Evolutionary conservation across 345 rosid genomes (phyloP).

Genomic region (Litchi chinensis): DNA sequence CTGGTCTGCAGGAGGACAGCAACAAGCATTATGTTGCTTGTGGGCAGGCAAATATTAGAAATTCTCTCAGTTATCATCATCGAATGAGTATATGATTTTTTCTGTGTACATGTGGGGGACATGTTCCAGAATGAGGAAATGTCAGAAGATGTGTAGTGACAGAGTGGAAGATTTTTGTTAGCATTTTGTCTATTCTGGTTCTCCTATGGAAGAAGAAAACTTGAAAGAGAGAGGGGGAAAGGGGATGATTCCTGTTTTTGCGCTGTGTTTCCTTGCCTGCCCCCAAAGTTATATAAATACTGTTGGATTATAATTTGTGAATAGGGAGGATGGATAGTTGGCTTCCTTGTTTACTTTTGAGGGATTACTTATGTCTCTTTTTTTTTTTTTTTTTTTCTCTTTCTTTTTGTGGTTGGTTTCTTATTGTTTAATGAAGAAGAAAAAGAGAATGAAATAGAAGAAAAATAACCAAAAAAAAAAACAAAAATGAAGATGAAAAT

Average conservation of each 20-base stretch:
- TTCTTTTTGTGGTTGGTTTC: neutral
- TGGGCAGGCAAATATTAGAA: neutral
- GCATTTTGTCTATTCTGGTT: slow-evolving; percentile 3
- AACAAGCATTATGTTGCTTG: neutral
- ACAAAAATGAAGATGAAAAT: neutral
- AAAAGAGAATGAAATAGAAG: neutral
- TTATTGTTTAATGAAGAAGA: neutral
- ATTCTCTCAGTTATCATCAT: neutral
- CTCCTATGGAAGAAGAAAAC: neutral
- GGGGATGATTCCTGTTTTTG: slow-evolving; percentile 7
- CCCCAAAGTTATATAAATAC: slow-evolving; percentile 14
- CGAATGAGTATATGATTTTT: slow-evolving; percentile 10
- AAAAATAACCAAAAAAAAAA: neutral
- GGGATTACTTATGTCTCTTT: neutral
- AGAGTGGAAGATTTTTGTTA: neutral
- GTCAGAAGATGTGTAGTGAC: neutral
- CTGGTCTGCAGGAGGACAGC: slow-evolving; percentile 13
- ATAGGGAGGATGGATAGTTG: slow-evolving; percentile 18
- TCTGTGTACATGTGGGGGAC: slow-evolving; percentile 24
- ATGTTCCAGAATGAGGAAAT: slow-evolving; percentile 2
- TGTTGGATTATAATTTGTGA: slow-evolving; percentile 25
- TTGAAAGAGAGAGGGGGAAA: neutral
- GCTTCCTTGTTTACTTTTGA: neutral
- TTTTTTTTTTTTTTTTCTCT: neutral
- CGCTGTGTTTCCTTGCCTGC: neutral